A percentile compares a stretch with the other conserved stretches of the same genome.
phyloP scores from a whole-genome alignment of 2,329 filamentous ascomycete species.

The Aspergillus eucalypticola region DNA sequence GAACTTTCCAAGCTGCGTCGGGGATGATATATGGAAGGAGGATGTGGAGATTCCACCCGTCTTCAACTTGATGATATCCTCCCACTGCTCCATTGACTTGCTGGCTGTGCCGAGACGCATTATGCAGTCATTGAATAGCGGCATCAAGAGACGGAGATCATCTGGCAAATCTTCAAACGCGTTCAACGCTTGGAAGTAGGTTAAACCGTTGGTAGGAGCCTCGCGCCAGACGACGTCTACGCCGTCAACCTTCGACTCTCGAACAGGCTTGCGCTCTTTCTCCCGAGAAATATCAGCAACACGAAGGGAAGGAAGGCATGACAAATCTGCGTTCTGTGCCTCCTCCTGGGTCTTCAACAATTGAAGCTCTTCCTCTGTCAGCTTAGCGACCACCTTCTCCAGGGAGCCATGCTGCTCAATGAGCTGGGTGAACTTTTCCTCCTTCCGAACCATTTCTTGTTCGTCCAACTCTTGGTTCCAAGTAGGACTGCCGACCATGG shows the following conservation, averaged over 20 bases:
- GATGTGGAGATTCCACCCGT: slow-evolving; percentile 86
- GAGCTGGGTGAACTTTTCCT: slow-evolving; percentile 70
- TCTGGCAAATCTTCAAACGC: slow-evolving; percentile 75
- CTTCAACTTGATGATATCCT: slow-evolving; percentile 93
- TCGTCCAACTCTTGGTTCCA: slow-evolving; percentile 72
- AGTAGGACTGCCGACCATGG: slow-evolving; percentile 80
- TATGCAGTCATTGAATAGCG: slow-evolving; percentile 86
- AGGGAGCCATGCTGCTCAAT: slow-evolving; percentile 68
- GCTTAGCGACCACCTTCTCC: slow-evolving; percentile 67
- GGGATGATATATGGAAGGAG: slow-evolving; percentile 79
- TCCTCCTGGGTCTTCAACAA: slow-evolving; percentile 81
- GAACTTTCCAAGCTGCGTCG: slow-evolving; percentile 67
- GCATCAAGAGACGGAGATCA: slow-evolving; percentile 79
- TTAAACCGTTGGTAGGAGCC: slow-evolving; percentile 90
- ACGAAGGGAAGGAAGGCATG: slow-evolving; percentile 82
- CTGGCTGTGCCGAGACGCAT: slow-evolving; percentile 89
- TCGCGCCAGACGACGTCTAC: slow-evolving; percentile 85
- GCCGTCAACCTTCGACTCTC: slow-evolving; percentile 58
- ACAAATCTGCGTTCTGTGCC: slow-evolving; percentile 79
- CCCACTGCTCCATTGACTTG: slow-evolving; percentile 89
- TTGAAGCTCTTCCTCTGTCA: slow-evolving; percentile 76
- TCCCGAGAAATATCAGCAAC: slow-evolving; percentile 84
- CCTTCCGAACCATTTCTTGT: slow-evolving; percentile 76
- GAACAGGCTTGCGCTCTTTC: slow-evolving; percentile 71
- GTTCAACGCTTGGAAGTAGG: slow-evolving; percentile 91